Evolutionary conservation across 305 asterid genomes (phyloP).

Genomic region (Andrographis paniculata): DNA sequence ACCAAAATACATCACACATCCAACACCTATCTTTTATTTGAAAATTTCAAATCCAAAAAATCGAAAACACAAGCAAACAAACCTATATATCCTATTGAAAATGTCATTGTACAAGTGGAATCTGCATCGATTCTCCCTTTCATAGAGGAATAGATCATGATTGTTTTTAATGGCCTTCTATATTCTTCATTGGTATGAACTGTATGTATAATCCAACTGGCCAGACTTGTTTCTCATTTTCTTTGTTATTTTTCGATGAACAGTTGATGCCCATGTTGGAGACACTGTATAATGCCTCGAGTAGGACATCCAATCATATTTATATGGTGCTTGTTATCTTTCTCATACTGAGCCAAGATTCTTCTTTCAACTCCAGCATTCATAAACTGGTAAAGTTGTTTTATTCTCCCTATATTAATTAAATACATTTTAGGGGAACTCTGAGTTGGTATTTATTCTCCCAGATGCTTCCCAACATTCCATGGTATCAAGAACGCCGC

Average conservation of each 20-base stretch:
- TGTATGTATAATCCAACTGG: background rate
- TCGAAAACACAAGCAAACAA: too few species aligned
- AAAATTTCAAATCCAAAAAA: too few species aligned
- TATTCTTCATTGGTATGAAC: background rate
- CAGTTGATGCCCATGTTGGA: constrained; percentile 98
- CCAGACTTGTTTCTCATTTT: background rate
- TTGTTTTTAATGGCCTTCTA: too few species aligned
- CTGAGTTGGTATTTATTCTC: constrained; percentile 19
- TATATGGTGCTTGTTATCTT: constrained; percentile 93
- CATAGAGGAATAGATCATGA: too few species aligned
- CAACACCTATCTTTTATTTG: too few species aligned
- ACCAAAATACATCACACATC: too few species aligned
- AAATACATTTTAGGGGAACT: constrained; percentile 10
- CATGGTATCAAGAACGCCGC: constrained; percentile 93
- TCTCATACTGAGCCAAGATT: constrained; percentile 95
- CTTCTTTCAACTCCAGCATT: constrained; percentile 86
- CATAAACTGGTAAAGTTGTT: constrained; percentile 65
- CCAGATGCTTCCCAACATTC: constrained; percentile 79
- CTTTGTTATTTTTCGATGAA: constrained; percentile 17
- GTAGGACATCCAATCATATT: constrained; percentile 80
- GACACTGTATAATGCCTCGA: constrained; percentile 76
- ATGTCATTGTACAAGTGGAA: too few species aligned
- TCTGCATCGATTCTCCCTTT: too few species aligned
- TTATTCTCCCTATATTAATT: constrained; percentile 10
- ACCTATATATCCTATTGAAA: too few species aligned